Evolutionary conservation across 2,329 filamentous ascomycete genomes (phyloP), one percentile per base, ranked within the genome.

Genomic region (Pezicula radicicola): DNA sequence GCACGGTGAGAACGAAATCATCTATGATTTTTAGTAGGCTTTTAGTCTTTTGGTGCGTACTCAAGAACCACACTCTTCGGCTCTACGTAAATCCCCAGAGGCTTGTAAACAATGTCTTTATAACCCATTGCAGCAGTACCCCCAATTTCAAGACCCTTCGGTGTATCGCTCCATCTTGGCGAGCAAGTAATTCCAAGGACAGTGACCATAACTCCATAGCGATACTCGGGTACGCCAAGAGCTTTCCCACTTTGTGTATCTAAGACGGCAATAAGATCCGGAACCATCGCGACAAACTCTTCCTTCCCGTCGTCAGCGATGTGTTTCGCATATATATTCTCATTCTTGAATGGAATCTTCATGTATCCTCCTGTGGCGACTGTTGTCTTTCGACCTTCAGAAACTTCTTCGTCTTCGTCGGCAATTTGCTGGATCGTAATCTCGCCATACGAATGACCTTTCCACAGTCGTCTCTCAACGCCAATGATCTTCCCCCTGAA

Each of bases 301-400:
- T 60, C 57, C 6, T 30, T 52, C 3, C 51, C 59, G 43, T 53
- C 51, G 16, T 56, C 55, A 6, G 39, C 49, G 13, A 58, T 49
- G 37, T 55, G 48, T 41, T 55, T 55, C 0, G 80, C 84, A n/a
- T 79, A 79, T 42, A 89, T 85, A 60, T 88, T 89, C 63, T 89
- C 85, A 65, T 89, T 89, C 69, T 88, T 88, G 72, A 88, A 88
- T 0, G 85, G 84, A 46, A 89, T 84, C 62, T 80, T 84, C 63
- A 87, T 68, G 28, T 67, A 58, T 0, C 81, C 81, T 6, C 61
- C 66, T 21, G 41, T 62, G 53, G 63, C 77, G 70, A 67, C 57
- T 7, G 49, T 40, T 10, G 50, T 39, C 25, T 10, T 53, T 49
- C 2, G 50, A 48, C 6, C 61, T 13, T 10, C 12, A 58, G 25